Evolutionary conservation across 2,329 filamentous ascomycete species (phyloP).

Genomic region (Ascochyta pisi): DNA sequence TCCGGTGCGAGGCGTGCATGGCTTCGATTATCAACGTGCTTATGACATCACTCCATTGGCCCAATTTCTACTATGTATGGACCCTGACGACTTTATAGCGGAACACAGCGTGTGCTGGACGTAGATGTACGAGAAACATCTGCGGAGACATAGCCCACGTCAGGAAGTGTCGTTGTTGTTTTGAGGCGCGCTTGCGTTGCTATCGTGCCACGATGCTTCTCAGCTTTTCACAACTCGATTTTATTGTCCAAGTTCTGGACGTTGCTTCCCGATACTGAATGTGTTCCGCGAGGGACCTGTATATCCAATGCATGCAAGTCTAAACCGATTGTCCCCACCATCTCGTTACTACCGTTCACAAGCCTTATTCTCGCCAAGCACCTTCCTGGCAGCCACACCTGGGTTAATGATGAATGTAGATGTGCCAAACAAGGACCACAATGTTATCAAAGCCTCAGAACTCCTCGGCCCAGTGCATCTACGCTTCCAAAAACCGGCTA

Average conservation of each 20-base stretch:
- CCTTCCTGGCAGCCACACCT: background rate
- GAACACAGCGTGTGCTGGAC: background rate
- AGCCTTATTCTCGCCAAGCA: background rate
- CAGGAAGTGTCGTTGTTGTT: background rate
- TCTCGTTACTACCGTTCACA: background rate
- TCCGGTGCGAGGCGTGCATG: background rate
- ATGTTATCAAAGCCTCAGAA: background rate
- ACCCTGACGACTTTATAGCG: background rate
- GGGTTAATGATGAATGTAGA: background rate
- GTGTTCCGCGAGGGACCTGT: background rate
- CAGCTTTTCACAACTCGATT: background rate
- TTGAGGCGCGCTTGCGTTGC: background rate
- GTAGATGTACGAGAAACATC: background rate
- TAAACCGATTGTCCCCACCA: background rate
- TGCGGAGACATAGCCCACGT: background rate
- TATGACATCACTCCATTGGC: slow-evolving; percentile 13
- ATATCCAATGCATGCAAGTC: background rate
- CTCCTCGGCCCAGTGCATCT: background rate
- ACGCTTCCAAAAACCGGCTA: too few species aligned
- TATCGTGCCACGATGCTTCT: background rate
- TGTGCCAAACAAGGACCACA: background rate
- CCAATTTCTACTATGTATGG: background rate
- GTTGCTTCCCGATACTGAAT: background rate
- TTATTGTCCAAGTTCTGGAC: background rate
- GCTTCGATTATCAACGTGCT: background rate